These are phyloP conservation scores for Lactarius deliciosus DNA, from an alignment of 768 basidiomycete genomes.

Conservation along the genomic window DNA sequence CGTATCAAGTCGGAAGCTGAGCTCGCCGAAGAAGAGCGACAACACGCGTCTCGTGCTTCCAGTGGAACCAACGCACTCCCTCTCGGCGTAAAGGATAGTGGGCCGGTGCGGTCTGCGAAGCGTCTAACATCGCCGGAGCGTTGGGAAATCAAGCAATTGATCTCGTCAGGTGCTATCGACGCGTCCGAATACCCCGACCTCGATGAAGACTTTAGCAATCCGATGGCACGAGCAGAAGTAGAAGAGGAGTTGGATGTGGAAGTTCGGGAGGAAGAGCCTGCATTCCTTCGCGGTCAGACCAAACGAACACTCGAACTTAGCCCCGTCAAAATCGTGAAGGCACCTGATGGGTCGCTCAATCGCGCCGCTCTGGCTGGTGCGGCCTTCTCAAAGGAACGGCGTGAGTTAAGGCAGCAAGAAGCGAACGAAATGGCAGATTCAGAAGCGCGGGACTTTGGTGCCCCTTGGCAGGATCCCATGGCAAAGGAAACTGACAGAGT, in stretches of 20 bases:
- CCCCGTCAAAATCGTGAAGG: slow-evolving; percentile 98
- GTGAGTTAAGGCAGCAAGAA: slow-evolving; percentile 93
- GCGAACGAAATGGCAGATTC: slow-evolving; percentile 93
- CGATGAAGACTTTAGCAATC: slow-evolving; percentile 80
- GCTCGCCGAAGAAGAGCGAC: slow-evolving; percentile 72
- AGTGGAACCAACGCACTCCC: slow-evolving; percentile 90
- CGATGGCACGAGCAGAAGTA: slow-evolving; percentile 76
- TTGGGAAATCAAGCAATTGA: slow-evolving; percentile 99
- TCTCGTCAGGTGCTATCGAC: slow-evolving; percentile 89
- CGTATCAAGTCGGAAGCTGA: slow-evolving; percentile 94
- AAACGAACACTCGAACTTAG: slow-evolving; percentile 93
- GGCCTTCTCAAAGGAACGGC: slow-evolving; percentile 89
- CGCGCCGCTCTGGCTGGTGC: slow-evolving; percentile 93
- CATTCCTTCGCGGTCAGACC: slow-evolving; percentile 95
- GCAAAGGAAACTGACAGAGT: slow-evolving; percentile 79
- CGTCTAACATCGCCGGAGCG: slow-evolving; percentile 94
- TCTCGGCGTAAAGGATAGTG: slow-evolving; percentile 54
- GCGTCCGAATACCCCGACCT: slow-evolving; percentile 94
- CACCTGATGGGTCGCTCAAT: slow-evolving; percentile 96
- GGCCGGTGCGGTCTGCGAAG: slow-evolving; percentile 74
- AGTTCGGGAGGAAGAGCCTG: slow-evolving; percentile 93
- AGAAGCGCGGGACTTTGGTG: slow-evolving; percentile 89
- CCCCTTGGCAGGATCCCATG: slow-evolving; percentile 99
- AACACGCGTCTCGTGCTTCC: slow-evolving; percentile 57
- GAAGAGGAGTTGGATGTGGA: slow-evolving; percentile 98